Evolutionary conservation across 345 rosid genomes (phyloP), one percentile per base, ranked within the genome.

Genomic region (Punica granatum): DNA sequence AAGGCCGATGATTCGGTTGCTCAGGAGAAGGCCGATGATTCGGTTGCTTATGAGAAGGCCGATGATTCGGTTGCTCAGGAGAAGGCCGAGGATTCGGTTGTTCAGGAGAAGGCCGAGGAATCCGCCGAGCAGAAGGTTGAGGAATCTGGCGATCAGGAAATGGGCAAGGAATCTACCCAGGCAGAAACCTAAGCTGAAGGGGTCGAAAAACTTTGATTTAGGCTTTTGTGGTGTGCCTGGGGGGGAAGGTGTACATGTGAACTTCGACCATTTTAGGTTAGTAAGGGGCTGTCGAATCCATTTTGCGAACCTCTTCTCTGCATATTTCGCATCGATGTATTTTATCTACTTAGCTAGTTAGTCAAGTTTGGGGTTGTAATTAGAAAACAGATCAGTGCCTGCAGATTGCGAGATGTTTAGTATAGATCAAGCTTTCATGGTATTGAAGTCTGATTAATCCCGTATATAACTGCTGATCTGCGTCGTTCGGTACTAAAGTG

Each of bases 31-130:
- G 36, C 33, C 4, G 56, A 6, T 4, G 56, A 6, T 15, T 49
- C 56, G 5, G 41, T 11, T 37, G 41, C 41, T 37, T 5, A 11
- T 4, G 41, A 11, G 41, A 11, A 37, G 5, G 41, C 41, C 41
- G 41, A 11, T 5, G 41, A 37, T 37, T 37, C 41, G 5, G 41
- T 4, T 37, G 48, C 75, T 11, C 60, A 63, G 33, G 76, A 70
- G 54, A 65, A 67, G 25, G 42, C 69, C 6, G 83, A 81, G 71
- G 72, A 31, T 69, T 67, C 69, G 65, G 51, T 72, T 37, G n/a
- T n/a, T n/a, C n/a, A n/a, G n/a, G n/a, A n/a, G n/a, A 56, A 13
- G 44, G 41, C 41, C 11, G 41, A 37, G 49, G 49, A 56, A 56
- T 31, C 69, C 16, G 43, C 31, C 14, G 60, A 42, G 21, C 30